Base-by-base conservation (phyloP, 306 rosid species). In the Trifolium pratense region DNA sequence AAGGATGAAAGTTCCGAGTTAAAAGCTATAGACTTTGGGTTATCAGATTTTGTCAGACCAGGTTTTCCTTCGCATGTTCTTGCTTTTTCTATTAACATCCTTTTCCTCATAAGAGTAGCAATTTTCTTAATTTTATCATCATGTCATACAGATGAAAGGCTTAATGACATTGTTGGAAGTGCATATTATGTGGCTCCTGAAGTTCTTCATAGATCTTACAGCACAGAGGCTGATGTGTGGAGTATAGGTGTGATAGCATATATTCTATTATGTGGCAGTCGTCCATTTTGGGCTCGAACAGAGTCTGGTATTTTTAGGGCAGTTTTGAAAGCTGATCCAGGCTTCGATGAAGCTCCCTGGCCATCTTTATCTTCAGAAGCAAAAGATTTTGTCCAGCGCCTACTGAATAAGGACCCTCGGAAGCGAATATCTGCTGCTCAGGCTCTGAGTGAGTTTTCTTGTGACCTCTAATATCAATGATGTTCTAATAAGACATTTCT, bases 181-280 rank as follows among this genome's bases (percentile, higher is more conserved):
- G 99, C 99, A 20, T 95, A 95, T 78, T 95, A 95, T 43, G 99
- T 95, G 16, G 96, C 99, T 55, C 99, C 97, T 23, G 99, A 95
- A 83, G 99, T 95, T 84, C 89, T 95, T n/a, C 99, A 91, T 74
- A 84, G 97, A 80, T 87, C 96, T 68, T 95, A 95, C 72, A 84
- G 82, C 79, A 90, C 96, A 53, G 99, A 95, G 84, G 99, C 99
- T 40, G 99, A 95, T 82, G 96, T 88, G 18, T 95, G 99, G 99
- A 95, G 99, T 71, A 75, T 95, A 77, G 99, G 99, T 7, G 99
- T 95, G 52, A 91, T 95, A 72, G 97, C 99, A 71, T 95, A 95
- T 86, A 95, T 95, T 83, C 91, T 95, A 46, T 79, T 95, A 82
- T 95, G 99, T 56, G 99, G 99, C 71, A 95, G 99, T 85, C 99